A percentile compares a stretch with the other conserved stretches of the same genome.
Conservation (phyloP, 306 rosid species). For the Glycine soja region DNA sequence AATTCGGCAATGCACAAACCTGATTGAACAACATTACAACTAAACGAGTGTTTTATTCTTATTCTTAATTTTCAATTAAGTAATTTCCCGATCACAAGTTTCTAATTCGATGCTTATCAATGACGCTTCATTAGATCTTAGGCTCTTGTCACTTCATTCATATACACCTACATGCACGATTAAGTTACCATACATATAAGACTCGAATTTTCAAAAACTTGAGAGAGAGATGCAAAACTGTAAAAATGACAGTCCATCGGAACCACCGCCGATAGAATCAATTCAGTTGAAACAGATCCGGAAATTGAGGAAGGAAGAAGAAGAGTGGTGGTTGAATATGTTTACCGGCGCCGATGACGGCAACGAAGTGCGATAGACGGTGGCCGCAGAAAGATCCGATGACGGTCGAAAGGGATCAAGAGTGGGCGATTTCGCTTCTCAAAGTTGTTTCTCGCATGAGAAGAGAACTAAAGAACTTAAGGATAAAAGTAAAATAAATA, state of each 20-base stretch:
- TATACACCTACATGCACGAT: conserved; percentile 34
- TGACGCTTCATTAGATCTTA: conserved; percentile 38
- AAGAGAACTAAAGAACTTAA: neutral
- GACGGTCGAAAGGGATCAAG: conserved; percentile 44
- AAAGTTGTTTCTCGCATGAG: neutral
- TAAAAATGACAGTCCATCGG: neutral
- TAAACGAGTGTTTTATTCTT: neutral
- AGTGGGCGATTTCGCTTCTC: conserved; percentile 38
- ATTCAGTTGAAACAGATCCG: conserved; percentile 47
- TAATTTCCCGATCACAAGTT: neutral
- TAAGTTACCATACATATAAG: neutral
- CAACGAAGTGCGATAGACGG: neutral
- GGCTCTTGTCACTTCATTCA: conserved; percentile 43
- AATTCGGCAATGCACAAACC: conserved; percentile 38
- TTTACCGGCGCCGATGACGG: conserved; percentile 47
- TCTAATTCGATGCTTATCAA: conserved; percentile 9
- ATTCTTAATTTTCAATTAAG: conserved; percentile 13
- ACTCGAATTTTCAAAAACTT: conserved; percentile 9
- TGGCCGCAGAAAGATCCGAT: conserved; percentile 44
- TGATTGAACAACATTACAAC: conserved; percentile 26
- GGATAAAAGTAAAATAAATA: neutral
- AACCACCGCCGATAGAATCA: conserved; percentile 18
- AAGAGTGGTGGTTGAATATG: neutral
- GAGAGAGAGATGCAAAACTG: neutral
- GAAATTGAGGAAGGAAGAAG: conserved; percentile 6